These are phyloP conservation scores for Rhododendron vialii DNA, from an alignment of 148 eudicot species.

Conservation along the genomic window DNA sequence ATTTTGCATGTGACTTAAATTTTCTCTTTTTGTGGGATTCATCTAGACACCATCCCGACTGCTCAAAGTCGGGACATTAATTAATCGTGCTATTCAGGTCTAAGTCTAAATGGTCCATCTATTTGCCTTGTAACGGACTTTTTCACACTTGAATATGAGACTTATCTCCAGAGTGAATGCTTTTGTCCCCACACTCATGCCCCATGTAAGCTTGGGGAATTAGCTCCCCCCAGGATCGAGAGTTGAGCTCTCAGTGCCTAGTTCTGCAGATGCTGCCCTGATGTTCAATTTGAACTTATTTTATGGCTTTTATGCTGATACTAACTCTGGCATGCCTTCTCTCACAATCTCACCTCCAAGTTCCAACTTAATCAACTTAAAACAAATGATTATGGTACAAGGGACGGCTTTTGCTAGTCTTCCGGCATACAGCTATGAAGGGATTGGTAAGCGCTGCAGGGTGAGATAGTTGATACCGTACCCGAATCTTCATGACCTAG, in stretches of 20 bases:
- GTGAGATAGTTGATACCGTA: background rate
- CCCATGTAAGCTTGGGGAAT: background rate
- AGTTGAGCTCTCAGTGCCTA: background rate
- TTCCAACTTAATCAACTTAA: background rate
- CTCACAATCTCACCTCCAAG: background rate
- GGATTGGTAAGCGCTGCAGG: background rate
- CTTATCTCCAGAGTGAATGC: background rate
- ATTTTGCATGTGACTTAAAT: background rate
- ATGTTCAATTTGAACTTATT: background rate
- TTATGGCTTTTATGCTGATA: background rate
- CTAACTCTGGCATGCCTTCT: background rate
- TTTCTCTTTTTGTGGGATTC: background rate
- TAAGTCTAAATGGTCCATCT: background rate
- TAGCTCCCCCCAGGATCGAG: background rate
- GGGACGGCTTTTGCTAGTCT: background rate
- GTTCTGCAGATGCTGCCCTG: background rate
- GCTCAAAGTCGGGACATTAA: background rate
- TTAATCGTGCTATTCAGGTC: background rate
- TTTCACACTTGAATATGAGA: background rate
- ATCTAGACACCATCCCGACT: background rate
- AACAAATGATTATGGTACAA: background rate
- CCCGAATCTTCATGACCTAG: background rate
- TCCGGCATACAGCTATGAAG: background rate
- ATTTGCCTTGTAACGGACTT: background rate
- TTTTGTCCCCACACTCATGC: background rate